Conservation (phyloP, 495 filamentous ascomycete genomes). For the Penicillium mononematosum region DNA sequence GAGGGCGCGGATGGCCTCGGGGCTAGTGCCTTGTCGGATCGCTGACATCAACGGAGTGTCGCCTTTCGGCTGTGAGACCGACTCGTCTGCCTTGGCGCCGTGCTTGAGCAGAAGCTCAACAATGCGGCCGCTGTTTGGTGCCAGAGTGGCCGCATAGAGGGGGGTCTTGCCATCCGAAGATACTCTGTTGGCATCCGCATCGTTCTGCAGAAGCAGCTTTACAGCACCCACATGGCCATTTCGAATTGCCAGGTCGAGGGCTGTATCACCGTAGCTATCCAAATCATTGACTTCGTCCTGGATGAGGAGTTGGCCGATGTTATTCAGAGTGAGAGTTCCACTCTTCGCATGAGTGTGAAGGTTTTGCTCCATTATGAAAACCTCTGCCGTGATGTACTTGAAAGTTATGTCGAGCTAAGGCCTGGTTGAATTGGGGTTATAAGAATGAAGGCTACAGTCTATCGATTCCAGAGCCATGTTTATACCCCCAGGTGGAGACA, state of each 20-base stretch:
- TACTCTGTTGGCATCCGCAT: conserved; percentile 1
- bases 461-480: no score
- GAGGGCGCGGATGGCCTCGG: not conserved
- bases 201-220: conserved; percentile 4
- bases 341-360: no score
- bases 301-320: no score
- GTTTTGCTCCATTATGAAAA: no score
- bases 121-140: conserved; percentile 5
- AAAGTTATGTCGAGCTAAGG: no score
- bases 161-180: not conserved
- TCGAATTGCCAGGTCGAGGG: not conserved
- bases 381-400: no score
- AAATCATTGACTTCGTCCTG: not conserved
- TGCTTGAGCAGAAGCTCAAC: conserved; percentile 1
- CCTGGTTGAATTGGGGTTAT: no score
- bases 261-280: conserved; percentile 41
- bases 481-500: no score
- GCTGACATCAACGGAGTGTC: conserved; percentile 2
- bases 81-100: not conserved
- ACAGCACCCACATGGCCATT: conserved; percentile 1
- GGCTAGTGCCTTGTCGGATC: conserved; percentile 1
- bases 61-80: not conserved
- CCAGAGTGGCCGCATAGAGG: not conserved
- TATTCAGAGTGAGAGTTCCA: no score
- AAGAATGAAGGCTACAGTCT: no score